Evolutionary conservation across 2,329 filamentous ascomycete genomes (phyloP).

Genomic region (Atkinsonella hypoxylon): DNA sequence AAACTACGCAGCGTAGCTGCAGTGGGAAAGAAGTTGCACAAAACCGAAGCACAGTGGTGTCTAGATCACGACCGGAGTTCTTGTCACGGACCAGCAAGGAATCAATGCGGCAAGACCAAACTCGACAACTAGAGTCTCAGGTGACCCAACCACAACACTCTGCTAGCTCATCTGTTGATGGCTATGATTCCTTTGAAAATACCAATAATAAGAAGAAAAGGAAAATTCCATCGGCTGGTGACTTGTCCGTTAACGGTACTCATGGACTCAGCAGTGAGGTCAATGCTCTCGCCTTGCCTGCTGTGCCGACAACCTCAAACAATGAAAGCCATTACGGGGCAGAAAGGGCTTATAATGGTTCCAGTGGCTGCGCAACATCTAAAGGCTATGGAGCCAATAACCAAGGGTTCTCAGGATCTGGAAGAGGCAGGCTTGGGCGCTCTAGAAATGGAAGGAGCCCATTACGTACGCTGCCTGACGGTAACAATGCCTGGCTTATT

Average conservation of each 20-base stretch:
- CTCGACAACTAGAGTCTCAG: conserved; percentile 31
- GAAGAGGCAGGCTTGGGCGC: conserved; percentile 72
- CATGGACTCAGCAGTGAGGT: conserved; percentile 28
- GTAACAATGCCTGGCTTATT: conserved; percentile 42
- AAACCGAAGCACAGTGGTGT: conserved; percentile 26
- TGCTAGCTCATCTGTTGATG: conserved; percentile 62
- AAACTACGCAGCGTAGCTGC: conserved; percentile 14
- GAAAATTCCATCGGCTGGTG: conserved; percentile 86
- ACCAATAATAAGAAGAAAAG: conserved; percentile 99
- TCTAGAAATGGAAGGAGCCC: conserved; percentile 49
- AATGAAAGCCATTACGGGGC: conserved; percentile 19
- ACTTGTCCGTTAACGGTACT: conserved; percentile 37
- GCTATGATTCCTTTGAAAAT: conserved; percentile 96
- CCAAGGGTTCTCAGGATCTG: conserved; percentile 67
- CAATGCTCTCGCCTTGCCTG: conserved; percentile 23
- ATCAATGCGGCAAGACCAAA: conserved; percentile 31
- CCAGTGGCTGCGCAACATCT: conserved; percentile 20
- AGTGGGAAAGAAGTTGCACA: conserved; percentile 45
- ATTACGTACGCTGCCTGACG: conserved; percentile 46
- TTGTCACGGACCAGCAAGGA: conserved; percentile 29
- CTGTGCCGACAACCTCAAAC: conserved; percentile 11
- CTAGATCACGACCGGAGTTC: conserved; percentile 35
- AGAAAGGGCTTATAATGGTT: conserved; percentile 13
- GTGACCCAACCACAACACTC: conserved; percentile 45
- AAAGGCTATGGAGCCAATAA: conserved; percentile 38